A percentile compares a stretch with the other conserved stretches of the same genome.
Evolutionary conservation across 2,329 filamentous ascomycete species (phyloP).

Genomic region (Gremmenia infestans): DNA sequence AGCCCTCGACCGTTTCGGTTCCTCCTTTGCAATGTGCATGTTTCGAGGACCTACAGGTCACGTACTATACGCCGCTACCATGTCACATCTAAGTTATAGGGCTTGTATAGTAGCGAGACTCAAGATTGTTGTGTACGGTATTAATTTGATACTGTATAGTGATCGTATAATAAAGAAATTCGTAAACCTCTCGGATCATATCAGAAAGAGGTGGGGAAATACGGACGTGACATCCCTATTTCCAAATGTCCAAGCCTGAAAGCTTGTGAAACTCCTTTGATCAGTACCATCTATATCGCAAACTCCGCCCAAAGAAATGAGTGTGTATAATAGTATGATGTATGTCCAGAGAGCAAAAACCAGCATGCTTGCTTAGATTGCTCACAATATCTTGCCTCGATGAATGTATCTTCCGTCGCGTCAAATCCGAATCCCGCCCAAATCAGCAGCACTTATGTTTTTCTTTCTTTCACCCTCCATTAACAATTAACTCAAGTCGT

Average conservation of each 20-base stretch:
- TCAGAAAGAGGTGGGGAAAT: neutral
- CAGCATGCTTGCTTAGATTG: neutral
- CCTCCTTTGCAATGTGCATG: no score
- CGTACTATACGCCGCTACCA: no score
- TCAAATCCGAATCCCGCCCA: neutral
- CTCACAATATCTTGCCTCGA: neutral
- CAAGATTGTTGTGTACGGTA: no score
- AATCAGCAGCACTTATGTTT: no score
- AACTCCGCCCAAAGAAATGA: neutral
- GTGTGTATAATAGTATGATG: no score
- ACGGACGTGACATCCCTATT: neutral
- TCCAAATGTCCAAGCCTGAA: neutral
- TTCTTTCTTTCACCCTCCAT: neutral
- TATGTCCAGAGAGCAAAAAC: neutral
- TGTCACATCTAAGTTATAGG: no score
- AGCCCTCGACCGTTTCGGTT: no score
- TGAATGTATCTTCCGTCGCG: neutral
- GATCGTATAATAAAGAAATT: neutral
- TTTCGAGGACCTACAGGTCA: no score
- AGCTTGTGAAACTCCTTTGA: neutral
- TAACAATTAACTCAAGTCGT: neutral
- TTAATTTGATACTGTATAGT: no score
- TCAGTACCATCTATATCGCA: neutral
- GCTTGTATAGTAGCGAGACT: no score
- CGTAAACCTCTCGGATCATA: neutral